Conservation (phyloP, 148 eudicot species). For the Dysphania ambrosioides region DNA sequence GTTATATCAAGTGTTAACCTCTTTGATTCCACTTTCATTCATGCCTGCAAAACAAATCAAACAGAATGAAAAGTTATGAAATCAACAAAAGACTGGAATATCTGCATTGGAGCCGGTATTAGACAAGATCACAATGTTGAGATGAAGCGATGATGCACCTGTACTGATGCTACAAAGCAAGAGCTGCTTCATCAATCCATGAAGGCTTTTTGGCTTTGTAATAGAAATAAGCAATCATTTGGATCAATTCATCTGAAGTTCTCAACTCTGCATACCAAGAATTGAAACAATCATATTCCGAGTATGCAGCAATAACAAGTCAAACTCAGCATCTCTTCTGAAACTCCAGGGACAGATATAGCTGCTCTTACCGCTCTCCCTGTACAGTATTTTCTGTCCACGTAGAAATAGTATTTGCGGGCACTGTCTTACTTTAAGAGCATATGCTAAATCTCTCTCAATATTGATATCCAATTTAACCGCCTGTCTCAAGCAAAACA, state of each 20-base stretch:
- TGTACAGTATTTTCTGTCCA: constrained; percentile 67
- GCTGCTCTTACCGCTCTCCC: constrained; percentile 56
- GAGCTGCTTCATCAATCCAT: constrained; percentile 52
- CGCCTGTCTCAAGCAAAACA: constrained; percentile 41
- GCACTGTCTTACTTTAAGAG: constrained; percentile 73
- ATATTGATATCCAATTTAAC: constrained; percentile 85
- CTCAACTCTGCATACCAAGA: constrained; percentile 53
- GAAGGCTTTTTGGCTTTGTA: constrained; percentile 90
- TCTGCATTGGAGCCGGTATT: background rate
- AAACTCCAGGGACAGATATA: background rate
- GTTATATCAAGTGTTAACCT: background rate
- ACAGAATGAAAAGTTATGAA: background rate
- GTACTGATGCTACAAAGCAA: constrained; percentile 13
- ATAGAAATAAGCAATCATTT: constrained; percentile 86
- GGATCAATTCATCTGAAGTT: constrained; percentile 82
- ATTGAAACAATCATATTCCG: constrained; percentile 8
- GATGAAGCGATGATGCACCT: constrained; percentile 15
- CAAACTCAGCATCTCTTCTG: background rate
- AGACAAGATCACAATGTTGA: too few relatives aligned
- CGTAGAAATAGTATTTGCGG: constrained; percentile 73
- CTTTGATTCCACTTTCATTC: background rate
- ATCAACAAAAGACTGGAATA: background rate
- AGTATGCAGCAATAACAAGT: background rate
- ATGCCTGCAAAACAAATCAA: constrained; percentile 1
- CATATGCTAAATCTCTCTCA: constrained; percentile 88